Evolutionary conservation across 2,329 filamentous ascomycete species (phyloP).

Genomic region (Xylaria digitata): DNA sequence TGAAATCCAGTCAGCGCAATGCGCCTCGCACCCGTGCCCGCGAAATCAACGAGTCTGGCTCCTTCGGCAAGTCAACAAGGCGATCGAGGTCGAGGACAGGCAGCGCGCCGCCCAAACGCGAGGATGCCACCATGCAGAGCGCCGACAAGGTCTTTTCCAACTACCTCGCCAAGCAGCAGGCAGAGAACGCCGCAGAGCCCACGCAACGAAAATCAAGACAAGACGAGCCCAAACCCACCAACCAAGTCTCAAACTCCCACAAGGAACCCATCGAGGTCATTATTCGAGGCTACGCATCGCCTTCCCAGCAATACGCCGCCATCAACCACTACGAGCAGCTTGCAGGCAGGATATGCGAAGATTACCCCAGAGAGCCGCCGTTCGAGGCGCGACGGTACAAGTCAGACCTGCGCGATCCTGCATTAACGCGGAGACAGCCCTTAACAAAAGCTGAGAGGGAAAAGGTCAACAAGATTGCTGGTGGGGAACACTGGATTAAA

Average conservation of each 20-base stretch:
- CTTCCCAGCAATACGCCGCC: slow-evolving; percentile 81
- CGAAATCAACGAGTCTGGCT: slow-evolving; percentile 69
- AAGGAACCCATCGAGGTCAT: slow-evolving; percentile 77
- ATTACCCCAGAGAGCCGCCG: slow-evolving; percentile 89
- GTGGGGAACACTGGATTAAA: slow-evolving; percentile 93
- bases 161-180: slow-evolving; percentile 64
- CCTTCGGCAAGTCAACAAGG: slow-evolving; percentile 74
- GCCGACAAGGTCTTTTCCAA: slow-evolving; percentile 71
- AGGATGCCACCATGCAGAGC: slow-evolving; percentile 71
- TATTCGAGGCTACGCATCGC: slow-evolving; percentile 79
- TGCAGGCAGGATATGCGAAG: slow-evolving; percentile 88
- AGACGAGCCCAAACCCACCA: slow-evolving; percentile 51
- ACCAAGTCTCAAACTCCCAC: slow-evolving; percentile 47
- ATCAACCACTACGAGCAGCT: slow-evolving; percentile 89
- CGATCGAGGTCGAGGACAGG: slow-evolving; percentile 71
- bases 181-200: slow-evolving; percentile 43
- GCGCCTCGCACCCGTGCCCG: slow-evolving; percentile 61
- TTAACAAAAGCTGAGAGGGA: slow-evolving; percentile 78
- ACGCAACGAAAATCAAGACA: slow-evolving; percentile 52
- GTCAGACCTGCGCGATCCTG: slow-evolving; percentile 77
- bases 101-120: slow-evolving; percentile 64
- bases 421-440: slow-evolving; percentile 71
- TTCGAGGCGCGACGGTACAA: slow-evolving; percentile 76
- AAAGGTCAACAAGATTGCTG: slow-evolving; percentile 83
- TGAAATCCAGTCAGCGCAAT: slow-evolving; percentile 55